phyloP scores from a whole-genome alignment of 169 alveolate genomes.

The Plasmodium yoelii region DNA sequence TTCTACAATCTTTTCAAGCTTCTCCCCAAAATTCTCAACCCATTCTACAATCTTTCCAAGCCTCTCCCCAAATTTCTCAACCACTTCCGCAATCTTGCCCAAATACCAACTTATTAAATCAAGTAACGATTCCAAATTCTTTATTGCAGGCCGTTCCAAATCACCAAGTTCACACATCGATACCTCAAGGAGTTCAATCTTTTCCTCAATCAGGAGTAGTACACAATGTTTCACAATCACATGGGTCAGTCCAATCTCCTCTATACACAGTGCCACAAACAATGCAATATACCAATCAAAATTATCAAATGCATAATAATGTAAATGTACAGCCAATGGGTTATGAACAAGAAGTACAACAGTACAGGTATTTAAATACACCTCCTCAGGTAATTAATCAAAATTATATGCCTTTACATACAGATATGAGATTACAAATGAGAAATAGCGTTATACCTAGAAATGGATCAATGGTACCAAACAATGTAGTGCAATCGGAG shows the following conservation, averaged over 20 bases:
- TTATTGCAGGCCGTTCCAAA: neutral
- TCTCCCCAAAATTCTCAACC: too few relatives aligned
- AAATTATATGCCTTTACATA: slow-evolving; percentile 6
- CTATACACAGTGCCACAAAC: neutral
- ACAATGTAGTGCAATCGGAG: slow-evolving; percentile 10
- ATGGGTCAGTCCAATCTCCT: too few relatives aligned
- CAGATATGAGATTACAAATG: slow-evolving; percentile 9
- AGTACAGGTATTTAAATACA: neutral
- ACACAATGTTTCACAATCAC: neutral
- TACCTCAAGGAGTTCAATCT: slow-evolving; percentile 7
- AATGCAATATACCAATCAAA: neutral
- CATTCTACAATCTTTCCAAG: too few relatives aligned
- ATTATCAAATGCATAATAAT: slow-evolving; percentile 17
- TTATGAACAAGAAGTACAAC: slow-evolving; percentile 17
- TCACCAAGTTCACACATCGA: neutral
- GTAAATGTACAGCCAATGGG: neutral
- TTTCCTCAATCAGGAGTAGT: neutral
- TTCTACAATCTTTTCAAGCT: neutral
- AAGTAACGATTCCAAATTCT: slow-evolving; percentile 3
- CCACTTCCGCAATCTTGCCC: slow-evolving; percentile 8
- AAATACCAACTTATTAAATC: slow-evolving; percentile 26
- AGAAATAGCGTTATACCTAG: slow-evolving; percentile 4
- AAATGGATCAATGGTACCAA: slow-evolving; percentile 26
- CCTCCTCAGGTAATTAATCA: slow-evolving; percentile 9
- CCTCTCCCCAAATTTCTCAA: slow-evolving; percentile 8